These are phyloP conservation scores for Globisporangium rhizosaccharum DNA, from an alignment of 352 stramenopile species.

Conservation along the genomic window DNA sequence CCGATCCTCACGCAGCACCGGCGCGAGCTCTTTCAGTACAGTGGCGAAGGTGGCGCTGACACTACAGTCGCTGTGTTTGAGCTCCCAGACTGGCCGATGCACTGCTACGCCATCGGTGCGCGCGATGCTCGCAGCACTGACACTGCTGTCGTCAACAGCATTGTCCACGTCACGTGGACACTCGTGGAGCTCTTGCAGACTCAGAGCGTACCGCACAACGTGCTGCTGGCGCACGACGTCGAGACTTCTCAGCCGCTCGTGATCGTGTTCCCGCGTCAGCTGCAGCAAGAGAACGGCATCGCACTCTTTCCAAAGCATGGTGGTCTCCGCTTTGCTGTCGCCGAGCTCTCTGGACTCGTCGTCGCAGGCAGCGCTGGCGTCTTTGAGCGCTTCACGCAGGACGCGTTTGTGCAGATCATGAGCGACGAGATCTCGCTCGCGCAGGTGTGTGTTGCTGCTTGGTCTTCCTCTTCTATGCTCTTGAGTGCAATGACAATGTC, in stretches of 20 bases:
- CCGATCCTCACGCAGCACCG: conserved; percentile 32
- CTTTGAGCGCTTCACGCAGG: conserved; percentile 34
- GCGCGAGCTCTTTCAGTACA: conserved; percentile 21
- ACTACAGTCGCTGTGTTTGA: conserved; percentile 14
- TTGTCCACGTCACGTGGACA: conserved; percentile 28
- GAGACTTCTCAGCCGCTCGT: conserved; percentile 10
- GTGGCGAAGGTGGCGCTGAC: neutral
- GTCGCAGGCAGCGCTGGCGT: conserved; percentile 25
- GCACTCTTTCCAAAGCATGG: conserved; percentile 6
- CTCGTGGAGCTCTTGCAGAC: conserved; percentile 38
- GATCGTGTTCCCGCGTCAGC: conserved; percentile 56
- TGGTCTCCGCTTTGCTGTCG: conserved; percentile 48
- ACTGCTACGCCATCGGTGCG: conserved; percentile 31
- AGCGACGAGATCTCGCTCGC: conserved; percentile 42
- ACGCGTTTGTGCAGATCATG: conserved; percentile 34
- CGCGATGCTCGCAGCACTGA: neutral
- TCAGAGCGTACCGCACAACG: conserved; percentile 40
- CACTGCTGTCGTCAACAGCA: neutral
- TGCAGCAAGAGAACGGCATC: conserved; percentile 42
- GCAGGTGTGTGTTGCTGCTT: conserved; percentile 19
- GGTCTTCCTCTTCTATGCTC: neutral
- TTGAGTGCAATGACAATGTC: too few species aligned
- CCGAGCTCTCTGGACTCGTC: conserved; percentile 54
- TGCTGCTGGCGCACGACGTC: conserved; percentile 27
- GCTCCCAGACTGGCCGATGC: conserved; percentile 38